phyloP scores from a whole-genome alignment of 371 early-diverging fungal species.

The Mortierella sp. region DNA sequence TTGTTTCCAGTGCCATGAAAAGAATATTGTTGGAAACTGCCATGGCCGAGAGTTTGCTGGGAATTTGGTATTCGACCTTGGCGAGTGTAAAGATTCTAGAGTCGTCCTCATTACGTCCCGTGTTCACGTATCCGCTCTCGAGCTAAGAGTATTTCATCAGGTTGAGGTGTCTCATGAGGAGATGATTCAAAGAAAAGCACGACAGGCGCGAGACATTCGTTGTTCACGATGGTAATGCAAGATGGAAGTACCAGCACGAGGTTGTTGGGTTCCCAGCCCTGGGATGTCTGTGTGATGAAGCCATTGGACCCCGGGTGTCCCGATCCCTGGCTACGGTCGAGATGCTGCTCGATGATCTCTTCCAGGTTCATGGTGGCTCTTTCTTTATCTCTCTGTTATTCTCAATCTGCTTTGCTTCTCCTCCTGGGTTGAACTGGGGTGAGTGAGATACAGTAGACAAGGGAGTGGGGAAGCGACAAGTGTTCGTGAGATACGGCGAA shows the following conservation, averaged over 20 bases:
- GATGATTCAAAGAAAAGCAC: too few relatives aligned
- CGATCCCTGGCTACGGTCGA: constrained; percentile 25
- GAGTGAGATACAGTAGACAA: too few relatives aligned
- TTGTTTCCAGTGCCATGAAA: constrained; percentile 74
- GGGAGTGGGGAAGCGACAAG: too few relatives aligned
- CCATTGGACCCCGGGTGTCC: constrained; percentile 27
- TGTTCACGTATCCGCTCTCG: constrained; percentile 66
- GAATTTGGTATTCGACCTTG: constrained; percentile 84
- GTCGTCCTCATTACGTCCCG: constrained; percentile 62
- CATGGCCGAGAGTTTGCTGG: constrained; percentile 72
- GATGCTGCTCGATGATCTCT: constrained; percentile 52
- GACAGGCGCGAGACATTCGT: too few relatives aligned
- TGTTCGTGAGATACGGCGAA: constrained; percentile 3
- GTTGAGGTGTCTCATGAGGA: too few relatives aligned
- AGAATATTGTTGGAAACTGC: constrained; percentile 86
- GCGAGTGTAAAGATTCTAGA: constrained; percentile 79
- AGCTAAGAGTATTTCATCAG: constrained; percentile 47
- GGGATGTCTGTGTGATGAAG: constrained; percentile 39
- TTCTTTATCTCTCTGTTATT: neutral
- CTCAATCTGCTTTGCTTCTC: too few relatives aligned
- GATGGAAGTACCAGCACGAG: constrained; percentile 41
- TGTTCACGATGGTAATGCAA: neutral
- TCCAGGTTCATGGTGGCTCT: constrained; percentile 47
- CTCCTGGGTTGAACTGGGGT: too few relatives aligned
- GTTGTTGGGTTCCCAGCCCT: constrained; percentile 55